Percentiles rank a stretch among this genome's conserved stretches.
These are phyloP conservation scores for Paraglomus occultum DNA, from an alignment of 192 early-diverging fungal genomes.

Conservation along the genomic window DNA sequence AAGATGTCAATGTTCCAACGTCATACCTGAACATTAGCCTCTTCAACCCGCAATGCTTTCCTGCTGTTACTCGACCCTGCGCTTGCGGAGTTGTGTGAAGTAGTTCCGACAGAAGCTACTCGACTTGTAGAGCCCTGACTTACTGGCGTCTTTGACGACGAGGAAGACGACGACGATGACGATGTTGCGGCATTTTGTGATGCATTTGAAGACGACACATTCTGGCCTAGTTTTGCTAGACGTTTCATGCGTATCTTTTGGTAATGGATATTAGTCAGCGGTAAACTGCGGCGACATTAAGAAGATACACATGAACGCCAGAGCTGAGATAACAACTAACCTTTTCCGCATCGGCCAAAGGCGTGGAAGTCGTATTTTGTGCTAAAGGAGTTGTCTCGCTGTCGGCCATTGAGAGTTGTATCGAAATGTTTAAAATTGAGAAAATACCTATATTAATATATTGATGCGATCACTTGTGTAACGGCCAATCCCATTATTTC, in stretches of 20 bases:
- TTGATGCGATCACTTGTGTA: background rate
- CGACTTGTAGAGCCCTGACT: no score
- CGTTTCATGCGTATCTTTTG: constrained; percentile 63
- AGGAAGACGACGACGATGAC: constrained; percentile 14
- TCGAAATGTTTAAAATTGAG: background rate
- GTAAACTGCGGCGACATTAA: background rate
- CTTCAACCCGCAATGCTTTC: background rate
- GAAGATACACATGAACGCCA: background rate
- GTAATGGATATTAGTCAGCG: background rate
- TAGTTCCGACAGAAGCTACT: background rate
- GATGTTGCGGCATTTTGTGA: background rate
- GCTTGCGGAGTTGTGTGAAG: constrained; percentile 7
- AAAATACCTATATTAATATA: background rate
- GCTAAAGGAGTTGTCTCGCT: background rate
- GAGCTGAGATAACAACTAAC: background rate
- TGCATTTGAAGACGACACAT: background rate
- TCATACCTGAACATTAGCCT: background rate
- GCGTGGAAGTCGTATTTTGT: background rate
- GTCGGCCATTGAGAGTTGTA: background rate
- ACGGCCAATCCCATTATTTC: constrained; percentile 12
- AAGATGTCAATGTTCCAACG: background rate
- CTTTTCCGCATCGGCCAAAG: constrained; percentile 20
- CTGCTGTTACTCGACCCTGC: background rate
- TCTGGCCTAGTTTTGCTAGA: constrained; percentile 54
- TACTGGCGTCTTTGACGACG: background rate